Evolutionary conservation across 1,284 basidiomycete genomes (phyloP), one percentile per base, ranked within the genome.

Genomic region (Cutaneotrichosporon daszewskae): DNA sequence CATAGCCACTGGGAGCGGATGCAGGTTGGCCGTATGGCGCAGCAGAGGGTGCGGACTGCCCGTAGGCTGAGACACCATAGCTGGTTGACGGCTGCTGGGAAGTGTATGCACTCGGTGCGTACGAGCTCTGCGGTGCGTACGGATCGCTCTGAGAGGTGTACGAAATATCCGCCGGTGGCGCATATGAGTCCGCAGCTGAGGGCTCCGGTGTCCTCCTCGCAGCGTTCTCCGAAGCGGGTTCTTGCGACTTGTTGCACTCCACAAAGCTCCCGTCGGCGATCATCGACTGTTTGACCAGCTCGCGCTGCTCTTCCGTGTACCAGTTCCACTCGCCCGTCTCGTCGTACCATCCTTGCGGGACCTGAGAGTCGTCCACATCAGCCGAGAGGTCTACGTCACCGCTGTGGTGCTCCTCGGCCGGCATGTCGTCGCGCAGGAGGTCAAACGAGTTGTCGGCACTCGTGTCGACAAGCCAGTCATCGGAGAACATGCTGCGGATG

Each of bases 281-380:
- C 62, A 66, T 60, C 1, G 58, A 40, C 37, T 49, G 32, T 16
- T 60, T 54, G 18, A 69, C 67, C 18, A 54, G 57, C 40, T 62
- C 61, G 29, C 54, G 56, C 47, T 69, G 59, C 47, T 68, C 67
- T 0, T 57, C 57, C 5, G 67, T 69, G 47, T 69, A 69, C 57
- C 63, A 68, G 35, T 64, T 42, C 53, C 58, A 69, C 27, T 55
- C 45, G 20, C 61, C 64, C 17, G 47, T 36, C 16, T 69, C 65
- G 43, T 68, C 62, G 36, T 62, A 68, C 67, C 67, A 69, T 20
- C 67, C 67, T 37, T 64, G 51, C 1, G 66, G 66, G 1, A 69
- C 55, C 12, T 67, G 59, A 26, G 64, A 53, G 10, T 46, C 35
- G n/a, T 56, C 28, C 17, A 43, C 55, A 10, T 47, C 55, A 0